Evolutionary conservation across 106 monocot genomes (phyloP), one percentile per base, ranked within the genome.

Genomic region (Acorus calamus): DNA sequence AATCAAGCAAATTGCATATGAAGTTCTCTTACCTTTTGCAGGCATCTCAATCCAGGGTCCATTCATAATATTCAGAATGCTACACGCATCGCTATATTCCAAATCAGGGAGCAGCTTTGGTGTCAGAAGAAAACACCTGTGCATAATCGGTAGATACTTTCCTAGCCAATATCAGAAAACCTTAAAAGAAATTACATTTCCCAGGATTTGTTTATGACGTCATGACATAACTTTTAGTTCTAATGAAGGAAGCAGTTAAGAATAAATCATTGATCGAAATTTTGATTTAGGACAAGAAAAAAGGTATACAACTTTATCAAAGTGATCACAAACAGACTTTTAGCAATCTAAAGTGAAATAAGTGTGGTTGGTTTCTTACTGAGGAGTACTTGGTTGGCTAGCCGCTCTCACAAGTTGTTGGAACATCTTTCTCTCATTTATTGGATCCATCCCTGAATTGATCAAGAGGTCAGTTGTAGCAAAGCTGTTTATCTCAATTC

Each of bases 391-490:
- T 51, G 71, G 67, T 67, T 88, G 91, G 55, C 91, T 98, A 7
- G 96, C 87, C 49, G 96, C 96, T 69, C 91, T 80, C 45, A 98
- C 96, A 60, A 98, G 96, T 63, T 98, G 96, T 64, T 98, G 96
- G 70, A 98, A 98, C 96, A 98, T 98, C 63, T 98, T 98, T 59
- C 96, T 80, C 72, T 98, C 96, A 55, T 98, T 98, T 68, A 98
- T 81, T 3, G 88, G 96, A 65, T 98, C 96, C 96, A 98, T 98
- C 45, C 96, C 96, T 98, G 56, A 64, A 49, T 9, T 59, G 12
- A 3, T 46, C 11, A 7, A 46, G 56, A 46, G 6, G 14, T 11
- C 8, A 14, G 7, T 51, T 62, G n/a, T 65, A 14, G 2, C 13
- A 55, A 60, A 44, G 46, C 11, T 50, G 13, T 10, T 12, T 49